Evolutionary conservation across 306 rosid species (phyloP), one percentile per base, ranked within the genome.

Genomic region (Trifolium subterraneum): DNA sequence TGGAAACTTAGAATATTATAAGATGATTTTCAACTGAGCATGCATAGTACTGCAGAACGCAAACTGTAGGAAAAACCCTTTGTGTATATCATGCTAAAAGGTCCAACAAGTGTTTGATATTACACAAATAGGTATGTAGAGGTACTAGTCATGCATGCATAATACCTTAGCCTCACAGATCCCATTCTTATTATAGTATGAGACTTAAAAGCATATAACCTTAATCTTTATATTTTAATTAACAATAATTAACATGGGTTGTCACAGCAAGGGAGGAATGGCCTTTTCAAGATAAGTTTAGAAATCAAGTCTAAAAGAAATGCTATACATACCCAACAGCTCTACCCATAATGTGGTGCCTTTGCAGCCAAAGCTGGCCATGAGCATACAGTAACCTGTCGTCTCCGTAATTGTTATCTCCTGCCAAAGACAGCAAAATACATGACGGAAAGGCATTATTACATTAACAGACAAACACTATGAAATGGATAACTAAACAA

Each of bases 281-380:
- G 13, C 18, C 12, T 27, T 54, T 15, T 10, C 58, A 66, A 67
- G 13, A 56, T 9, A 58, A 20, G 14, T 58, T 20, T 13, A 45
- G 68, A 67, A 39, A 55, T 59, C 52, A 64, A 60, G 60, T 25
- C 20, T 11, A 56, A 48, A 67, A 71, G 10, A 74, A 68, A 64
- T 64, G 67, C 67, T 63, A 82, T 79, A 93, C 98, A 82, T 79
- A 93, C 98, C 98, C 98, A 1, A 90, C 90, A 27, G 98, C 98
- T 90, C 96, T 89, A 16, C 98, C 98, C 97, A 93, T 93, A 64
- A 93, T 90, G 77, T 93, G 98, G 80, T 90, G 98, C 68, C 92
- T 78, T 51, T 89, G 89, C 48, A 93, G 90, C 98, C 98, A 93
- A 56, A 89, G 91, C 80, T 93, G 98, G 79, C 97, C 98, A 2